Conservation (phyloP, 495 filamentous ascomycete genomes). For the Penicillium salamii region DNA sequence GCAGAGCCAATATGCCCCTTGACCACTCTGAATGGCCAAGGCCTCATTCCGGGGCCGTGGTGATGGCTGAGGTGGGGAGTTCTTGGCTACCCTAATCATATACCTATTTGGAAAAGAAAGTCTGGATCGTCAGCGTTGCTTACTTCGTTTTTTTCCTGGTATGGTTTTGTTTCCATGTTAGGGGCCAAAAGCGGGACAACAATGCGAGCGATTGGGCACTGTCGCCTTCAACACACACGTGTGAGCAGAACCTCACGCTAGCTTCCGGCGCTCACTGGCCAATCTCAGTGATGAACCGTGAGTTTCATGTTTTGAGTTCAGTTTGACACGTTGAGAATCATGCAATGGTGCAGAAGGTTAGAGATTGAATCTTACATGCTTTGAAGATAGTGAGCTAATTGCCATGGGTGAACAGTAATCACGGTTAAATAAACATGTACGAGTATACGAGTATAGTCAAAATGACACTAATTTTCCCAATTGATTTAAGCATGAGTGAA, state of each 20-base stretch:
- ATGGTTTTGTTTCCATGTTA: background rate
- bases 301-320: background rate
- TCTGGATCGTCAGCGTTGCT: background rate
- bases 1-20: background rate
- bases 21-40: background rate
- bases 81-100: conserved; percentile 15
- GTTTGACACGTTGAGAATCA: conserved; percentile 3
- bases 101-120: conserved; percentile 2
- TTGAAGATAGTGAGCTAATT: too few species aligned
- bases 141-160: background rate
- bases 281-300: background rate
- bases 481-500: background rate
- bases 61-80: conserved; percentile 12
- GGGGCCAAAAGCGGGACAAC: conserved; percentile 2
- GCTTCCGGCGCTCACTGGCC: conserved; percentile 12
- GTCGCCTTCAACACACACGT: conserved; percentile 8
- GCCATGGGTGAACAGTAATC: background rate
- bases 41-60: conserved; percentile 13
- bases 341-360: background rate
- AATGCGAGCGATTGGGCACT: conserved; percentile 2
- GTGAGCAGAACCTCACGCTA: background rate
- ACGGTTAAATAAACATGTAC: background rate
- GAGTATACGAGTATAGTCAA: background rate
- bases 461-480: background rate
- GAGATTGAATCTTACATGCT: background rate